Conservation (phyloP, 2,329 filamentous ascomycete genomes). For the Diaporthe sp. region DNA sequence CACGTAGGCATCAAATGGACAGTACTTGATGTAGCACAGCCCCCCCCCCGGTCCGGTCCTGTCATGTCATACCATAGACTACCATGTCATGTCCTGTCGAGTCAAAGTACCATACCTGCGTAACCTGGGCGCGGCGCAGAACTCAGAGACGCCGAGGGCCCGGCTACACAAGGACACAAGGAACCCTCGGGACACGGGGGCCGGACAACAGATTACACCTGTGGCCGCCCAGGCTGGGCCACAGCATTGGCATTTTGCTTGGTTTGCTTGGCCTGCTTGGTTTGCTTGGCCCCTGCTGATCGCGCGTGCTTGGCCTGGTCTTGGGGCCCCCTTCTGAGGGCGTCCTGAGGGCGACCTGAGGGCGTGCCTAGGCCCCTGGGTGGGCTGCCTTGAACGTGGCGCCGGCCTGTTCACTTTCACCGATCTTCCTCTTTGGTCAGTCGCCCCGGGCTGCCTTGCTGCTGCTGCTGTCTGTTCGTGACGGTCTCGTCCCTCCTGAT, state of each 20-base stretch:
- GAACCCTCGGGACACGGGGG: not conserved
- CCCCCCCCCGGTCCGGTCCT: not conserved
- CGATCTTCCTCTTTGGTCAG: not conserved
- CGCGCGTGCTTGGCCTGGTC: conserved; percentile 22
- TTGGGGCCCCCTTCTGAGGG: conserved; percentile 18
- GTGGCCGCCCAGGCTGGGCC: conserved; percentile 12
- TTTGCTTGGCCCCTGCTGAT: conserved; percentile 33
- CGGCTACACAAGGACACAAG: not conserved
- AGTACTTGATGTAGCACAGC: not conserved
- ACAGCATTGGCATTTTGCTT: conserved; percentile 36
- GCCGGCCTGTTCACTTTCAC: conserved; percentile 21
- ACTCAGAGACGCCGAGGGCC: conserved; percentile 15
- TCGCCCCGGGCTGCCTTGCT: not conserved
- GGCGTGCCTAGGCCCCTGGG: conserved; percentile 4
- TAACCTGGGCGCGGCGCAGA: not conserved
- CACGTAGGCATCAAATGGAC: not conserved
- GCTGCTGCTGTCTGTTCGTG: not conserved
- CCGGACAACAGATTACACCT: conserved; percentile 5
- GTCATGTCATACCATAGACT: not conserved
- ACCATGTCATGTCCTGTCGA: not conserved
- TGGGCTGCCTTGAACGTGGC: conserved; percentile 18
- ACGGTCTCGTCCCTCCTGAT: not conserved
- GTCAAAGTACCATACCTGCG: conserved; percentile 16
- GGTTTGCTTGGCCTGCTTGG: conserved; percentile 38
- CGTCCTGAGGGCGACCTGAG: conserved; percentile 9